Conservation (phyloP, 169 alveolate species). For the Plasmodium knowlesi region DNA sequence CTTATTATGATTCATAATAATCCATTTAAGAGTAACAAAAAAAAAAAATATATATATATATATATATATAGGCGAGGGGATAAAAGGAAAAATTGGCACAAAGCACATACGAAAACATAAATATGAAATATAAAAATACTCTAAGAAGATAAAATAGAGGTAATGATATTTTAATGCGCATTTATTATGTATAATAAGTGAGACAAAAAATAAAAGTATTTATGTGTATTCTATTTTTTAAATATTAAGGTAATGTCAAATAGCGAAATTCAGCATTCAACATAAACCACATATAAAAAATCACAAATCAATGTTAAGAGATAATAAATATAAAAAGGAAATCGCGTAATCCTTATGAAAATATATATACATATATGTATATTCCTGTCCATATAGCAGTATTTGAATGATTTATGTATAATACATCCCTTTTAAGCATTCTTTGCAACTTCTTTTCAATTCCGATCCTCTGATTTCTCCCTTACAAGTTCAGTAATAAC, state of each 20-base stretch:
- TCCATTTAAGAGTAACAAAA: too few relatives aligned
- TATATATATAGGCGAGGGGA: not conserved
- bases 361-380: not conserved
- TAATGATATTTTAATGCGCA: not conserved
- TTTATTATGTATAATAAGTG: not conserved
- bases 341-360: not conserved
- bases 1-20: not conserved
- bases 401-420: not conserved
- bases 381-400: not conserved
- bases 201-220: not conserved
- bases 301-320: not conserved
- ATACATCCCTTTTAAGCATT: not conserved
- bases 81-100: not conserved
- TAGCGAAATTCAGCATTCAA: not conserved
- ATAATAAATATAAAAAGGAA: not conserved
- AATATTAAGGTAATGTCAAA: not conserved
- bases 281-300: too few relatives aligned
- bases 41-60: too few relatives aligned
- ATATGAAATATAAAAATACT: not conserved
- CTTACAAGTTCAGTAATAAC: not conserved
- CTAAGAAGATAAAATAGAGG: not conserved
- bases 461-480: not conserved
- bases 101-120: not conserved
- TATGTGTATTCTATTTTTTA: not conserved
- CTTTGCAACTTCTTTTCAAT: not conserved